Percentiles rank a stretch among this genome's conserved stretches.
phyloP scores from a whole-genome alignment of 768 basidiomycete species.

The Psilocybe cubensis region DNA sequence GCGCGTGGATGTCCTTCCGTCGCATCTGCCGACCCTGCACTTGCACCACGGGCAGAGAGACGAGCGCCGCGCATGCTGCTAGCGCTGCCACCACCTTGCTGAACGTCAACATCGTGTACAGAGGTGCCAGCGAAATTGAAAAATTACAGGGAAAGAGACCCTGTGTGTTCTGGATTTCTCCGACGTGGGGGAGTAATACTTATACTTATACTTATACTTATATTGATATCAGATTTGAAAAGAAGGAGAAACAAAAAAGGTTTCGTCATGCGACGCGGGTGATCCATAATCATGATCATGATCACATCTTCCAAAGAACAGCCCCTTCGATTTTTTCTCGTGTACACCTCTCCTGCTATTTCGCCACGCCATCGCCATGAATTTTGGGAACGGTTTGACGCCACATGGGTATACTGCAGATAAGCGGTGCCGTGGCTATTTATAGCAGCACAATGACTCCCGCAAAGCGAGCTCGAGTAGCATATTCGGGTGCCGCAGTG shows the following conservation, averaged over 20 bases:
- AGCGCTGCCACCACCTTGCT: slow-evolving; percentile 18
- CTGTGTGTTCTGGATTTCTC: not conserved
- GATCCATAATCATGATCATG: too few species aligned
- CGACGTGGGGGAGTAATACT: not conserved
- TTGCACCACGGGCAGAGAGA: slow-evolving; percentile 15
- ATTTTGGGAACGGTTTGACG: not conserved
- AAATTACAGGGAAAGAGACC: slow-evolving; percentile 9
- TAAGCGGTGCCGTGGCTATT: slow-evolving; percentile 17
- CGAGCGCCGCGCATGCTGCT: slow-evolving; percentile 16
- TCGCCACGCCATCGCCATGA: not conserved
- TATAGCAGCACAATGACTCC: slow-evolving; percentile 11
- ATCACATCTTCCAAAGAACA: slow-evolving; percentile 13
- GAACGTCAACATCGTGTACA: slow-evolving; percentile 17
- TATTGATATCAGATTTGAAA: slow-evolving; percentile 4
- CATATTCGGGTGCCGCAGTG: too few species aligned
- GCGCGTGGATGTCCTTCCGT: slow-evolving; percentile 46
- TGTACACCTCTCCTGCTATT: not conserved
- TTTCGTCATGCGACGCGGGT: slow-evolving; percentile 14
- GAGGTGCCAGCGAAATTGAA: slow-evolving; percentile 2
- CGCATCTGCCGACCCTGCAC: slow-evolving; percentile 35
- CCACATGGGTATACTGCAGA: slow-evolving; percentile 17
- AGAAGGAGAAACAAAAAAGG: not conserved
- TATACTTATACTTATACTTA: too few species aligned
- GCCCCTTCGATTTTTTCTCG: not conserved
- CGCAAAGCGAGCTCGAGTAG: not conserved